phyloP scores from a whole-genome alignment of 495 filamentous ascomycete genomes.

The Pyrenopolyporus hunteri region DNA sequence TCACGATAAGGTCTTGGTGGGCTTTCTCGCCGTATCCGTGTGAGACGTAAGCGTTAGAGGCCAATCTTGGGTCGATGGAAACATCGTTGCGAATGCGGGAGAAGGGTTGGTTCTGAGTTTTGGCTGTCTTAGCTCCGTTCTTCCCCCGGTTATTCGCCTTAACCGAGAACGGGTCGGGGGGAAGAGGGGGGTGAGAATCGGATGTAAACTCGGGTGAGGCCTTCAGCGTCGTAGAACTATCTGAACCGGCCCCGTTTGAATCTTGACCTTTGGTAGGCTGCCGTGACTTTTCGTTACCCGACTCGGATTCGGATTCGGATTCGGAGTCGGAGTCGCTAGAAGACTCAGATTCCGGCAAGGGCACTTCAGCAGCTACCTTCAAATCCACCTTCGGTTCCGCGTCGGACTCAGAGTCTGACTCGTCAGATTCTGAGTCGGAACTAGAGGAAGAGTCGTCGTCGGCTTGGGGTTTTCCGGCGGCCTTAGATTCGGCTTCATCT shows the following conservation, averaged over 20 bases:
- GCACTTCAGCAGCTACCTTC: slow-evolving; percentile 60
- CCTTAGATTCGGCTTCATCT: slow-evolving; percentile 35
- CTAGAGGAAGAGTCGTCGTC: slow-evolving; percentile 47
- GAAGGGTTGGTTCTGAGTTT: slow-evolving; percentile 66
- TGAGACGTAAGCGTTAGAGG: slow-evolving; percentile 75
- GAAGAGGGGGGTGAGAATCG: slow-evolving; percentile 49
- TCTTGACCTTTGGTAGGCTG: slow-evolving; percentile 35
- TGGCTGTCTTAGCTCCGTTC: slow-evolving; percentile 43
- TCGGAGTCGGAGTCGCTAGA: slow-evolving; percentile 44
- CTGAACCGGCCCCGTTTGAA: slow-evolving; percentile 31
- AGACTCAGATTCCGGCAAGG: slow-evolving; percentile 47
- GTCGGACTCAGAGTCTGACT: slow-evolving; percentile 49
- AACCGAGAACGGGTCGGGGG: slow-evolving; percentile 52
- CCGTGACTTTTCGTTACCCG: slow-evolving; percentile 43
- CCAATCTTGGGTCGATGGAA: slow-evolving; percentile 62
- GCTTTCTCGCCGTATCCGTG: slow-evolving; percentile 91
- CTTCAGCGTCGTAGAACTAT: slow-evolving; percentile 52
- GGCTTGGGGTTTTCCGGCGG: slow-evolving; percentile 19
- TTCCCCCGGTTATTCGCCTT: slow-evolving; percentile 56
- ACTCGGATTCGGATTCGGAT: slow-evolving; percentile 47
- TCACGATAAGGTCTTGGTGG: slow-evolving; percentile 83
- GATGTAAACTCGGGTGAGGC: slow-evolving; percentile 49
- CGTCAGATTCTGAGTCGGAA: slow-evolving; percentile 54
- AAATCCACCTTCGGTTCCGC: slow-evolving; percentile 44
- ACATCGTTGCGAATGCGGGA: slow-evolving; percentile 65